Base-by-base conservation (phyloP, 176 grass and related monocot species). In the Oryza meridionalis region DNA sequence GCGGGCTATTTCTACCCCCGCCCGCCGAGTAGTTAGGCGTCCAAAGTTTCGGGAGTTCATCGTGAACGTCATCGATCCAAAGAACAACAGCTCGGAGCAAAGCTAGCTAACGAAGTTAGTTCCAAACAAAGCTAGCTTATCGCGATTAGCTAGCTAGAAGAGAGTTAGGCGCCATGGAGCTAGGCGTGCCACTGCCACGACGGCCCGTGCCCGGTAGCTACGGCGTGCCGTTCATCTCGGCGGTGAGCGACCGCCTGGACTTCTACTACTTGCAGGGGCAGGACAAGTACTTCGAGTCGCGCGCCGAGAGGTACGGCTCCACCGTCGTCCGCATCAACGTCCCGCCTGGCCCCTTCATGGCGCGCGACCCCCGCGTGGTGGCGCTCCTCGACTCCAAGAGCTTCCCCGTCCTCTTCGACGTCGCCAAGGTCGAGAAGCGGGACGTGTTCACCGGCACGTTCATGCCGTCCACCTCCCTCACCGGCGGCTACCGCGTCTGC, bases 211-310 rank as follows among this genome's bases (percentile, higher is more conserved):
- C 90, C 4, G 90, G 93, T 10, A 84, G 70, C 82, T 90, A 90
- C 65, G 93, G 90, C 2, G 7, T 85, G 17, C 90, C 88, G 65
- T 8, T 90, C 73, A 12, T 95, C 38, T 77, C 88, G 2, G 77
- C 85, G 51, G 75, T 95, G 53, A 84, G 67, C 19, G 90, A 95
- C 46, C 87, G 93, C 9, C 93, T 90, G 12, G 82, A 95, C 84
- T 95, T 92, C 87, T 95, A 92, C 90, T 95, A 95, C 78, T 74
- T 75, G 15, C 86, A 94, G 75, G 90, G 90, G 0, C 81, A 88
- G 55, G 90, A 90, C 90, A 92, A 85, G 82, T 95, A 88, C 82
- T 92, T 95, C 85, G 85, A 90, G 82, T 88, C 85, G 31, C 90
- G 85, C 13, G 63, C 86, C 12, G 55, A 89, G 35, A 82, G n/a